phyloP scores from a whole-genome alignment of 2,329 filamentous ascomycete species.

The Fusarium setosum region DNA sequence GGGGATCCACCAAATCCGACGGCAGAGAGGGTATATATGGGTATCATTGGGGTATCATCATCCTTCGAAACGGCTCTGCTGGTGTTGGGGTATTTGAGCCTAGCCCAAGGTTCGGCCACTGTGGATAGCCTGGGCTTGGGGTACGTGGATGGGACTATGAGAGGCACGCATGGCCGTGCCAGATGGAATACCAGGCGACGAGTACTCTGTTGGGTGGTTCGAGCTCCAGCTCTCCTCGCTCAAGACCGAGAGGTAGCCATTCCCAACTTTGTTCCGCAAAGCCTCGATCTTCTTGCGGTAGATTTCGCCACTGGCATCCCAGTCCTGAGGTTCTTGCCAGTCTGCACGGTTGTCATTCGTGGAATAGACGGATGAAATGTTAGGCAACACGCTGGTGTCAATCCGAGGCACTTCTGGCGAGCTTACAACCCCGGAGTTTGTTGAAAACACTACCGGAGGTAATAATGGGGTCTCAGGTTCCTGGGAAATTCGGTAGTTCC shows the following conservation, averaged over 20 bases:
- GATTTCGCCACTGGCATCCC: slow-evolving; percentile 77
- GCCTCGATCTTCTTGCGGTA: slow-evolving; percentile 92
- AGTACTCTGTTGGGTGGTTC: slow-evolving; percentile 36
- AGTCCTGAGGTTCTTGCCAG: slow-evolving; percentile 64
- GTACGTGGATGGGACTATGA: slow-evolving; percentile 46
- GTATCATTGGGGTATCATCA: slow-evolving; percentile 46
- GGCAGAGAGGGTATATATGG: slow-evolving; percentile 41
- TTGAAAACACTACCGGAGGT: slow-evolving; percentile 45
- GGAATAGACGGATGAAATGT: slow-evolving; percentile 30
- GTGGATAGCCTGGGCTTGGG: slow-evolving; percentile 60
- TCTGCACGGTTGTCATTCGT: slow-evolving; percentile 33
- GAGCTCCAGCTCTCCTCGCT: slow-evolving; percentile 77
- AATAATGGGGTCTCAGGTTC: slow-evolving; percentile 52
- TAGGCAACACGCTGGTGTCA: slow-evolving; percentile 37
- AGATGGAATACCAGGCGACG: slow-evolving; percentile 38
- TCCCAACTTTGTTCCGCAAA: slow-evolving; percentile 85
- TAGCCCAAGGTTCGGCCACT: slow-evolving; percentile 64
- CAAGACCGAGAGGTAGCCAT: slow-evolving; percentile 86
- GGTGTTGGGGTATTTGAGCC: slow-evolving; percentile 27
- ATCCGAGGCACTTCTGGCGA: slow-evolving; percentile 41
- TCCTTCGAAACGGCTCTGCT: slow-evolving; percentile 21
- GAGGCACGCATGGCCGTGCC: slow-evolving; percentile 45
- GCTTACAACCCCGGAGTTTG: slow-evolving; percentile 41
- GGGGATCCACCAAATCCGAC: slow-evolving; percentile 20
- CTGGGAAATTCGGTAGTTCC: slow-evolving; percentile 60